Percentiles rank a stretch among this genome's conserved stretches.
Conservation (phyloP, 345 rosid genomes). For the Clarkia xantiana region DNA sequence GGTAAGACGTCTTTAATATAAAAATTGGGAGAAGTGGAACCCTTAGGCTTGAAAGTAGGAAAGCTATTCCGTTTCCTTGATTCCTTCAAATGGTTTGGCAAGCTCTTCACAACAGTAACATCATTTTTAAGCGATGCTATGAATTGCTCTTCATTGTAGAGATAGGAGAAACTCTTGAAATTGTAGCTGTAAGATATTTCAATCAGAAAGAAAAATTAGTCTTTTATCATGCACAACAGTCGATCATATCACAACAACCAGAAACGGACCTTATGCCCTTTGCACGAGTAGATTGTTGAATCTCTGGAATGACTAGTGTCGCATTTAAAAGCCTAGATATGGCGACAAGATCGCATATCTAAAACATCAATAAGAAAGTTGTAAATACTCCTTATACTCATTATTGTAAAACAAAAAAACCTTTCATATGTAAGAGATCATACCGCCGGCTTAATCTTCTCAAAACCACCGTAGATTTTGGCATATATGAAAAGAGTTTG, state of each 20-base stretch:
- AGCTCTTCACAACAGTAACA: constrained; percentile 44
- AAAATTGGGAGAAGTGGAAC: constrained; percentile 53
- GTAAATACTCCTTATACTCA: constrained; percentile 3
- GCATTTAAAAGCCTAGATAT: constrained; percentile 99
- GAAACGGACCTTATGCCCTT: constrained; percentile 69
- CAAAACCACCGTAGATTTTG: constrained; percentile 88
- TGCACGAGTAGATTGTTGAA: constrained; percentile 79
- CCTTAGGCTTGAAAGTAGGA: constrained; percentile 64
- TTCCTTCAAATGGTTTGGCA: constrained; percentile 70
- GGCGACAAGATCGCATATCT: constrained; percentile 99
- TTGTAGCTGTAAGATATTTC: constrained; percentile 34
- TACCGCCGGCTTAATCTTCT: constrained; percentile 67
- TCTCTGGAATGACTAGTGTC: constrained; percentile 98
- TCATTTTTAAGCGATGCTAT: constrained; percentile 76
- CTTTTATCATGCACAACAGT: background rate
- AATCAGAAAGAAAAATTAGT: background rate
- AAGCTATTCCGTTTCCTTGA: constrained; percentile 63
- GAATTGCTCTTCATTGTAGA: constrained; percentile 90
- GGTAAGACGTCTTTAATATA: constrained; percentile 74
- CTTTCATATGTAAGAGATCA: constrained; percentile 15
- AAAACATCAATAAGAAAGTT: constrained; percentile 42
- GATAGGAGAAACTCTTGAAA: constrained; percentile 92
- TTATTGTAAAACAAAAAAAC: background rate
- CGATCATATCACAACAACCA: background rate
- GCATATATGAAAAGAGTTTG: constrained; percentile 75